Conservation (phyloP, 1,139 yeast genomes). For the Blastobotrys apis region DNA sequence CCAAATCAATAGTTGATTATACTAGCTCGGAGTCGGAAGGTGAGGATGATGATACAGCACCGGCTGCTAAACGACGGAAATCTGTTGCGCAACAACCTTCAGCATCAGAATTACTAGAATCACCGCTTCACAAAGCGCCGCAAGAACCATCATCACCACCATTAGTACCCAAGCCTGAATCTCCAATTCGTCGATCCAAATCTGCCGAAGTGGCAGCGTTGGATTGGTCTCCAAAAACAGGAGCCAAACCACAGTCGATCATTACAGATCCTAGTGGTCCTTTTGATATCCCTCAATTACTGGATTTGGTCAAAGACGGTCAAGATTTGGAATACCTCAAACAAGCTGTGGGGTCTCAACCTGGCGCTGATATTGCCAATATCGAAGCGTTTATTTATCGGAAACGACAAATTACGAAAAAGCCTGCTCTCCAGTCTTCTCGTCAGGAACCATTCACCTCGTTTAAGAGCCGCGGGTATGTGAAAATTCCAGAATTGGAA, state of each 20-base stretch:
- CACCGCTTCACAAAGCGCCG: too few relatives aligned
- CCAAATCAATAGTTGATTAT: too few relatives aligned
- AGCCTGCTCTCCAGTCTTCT: neutral
- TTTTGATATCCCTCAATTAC: slow-evolving; percentile 26
- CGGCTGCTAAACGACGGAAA: too few relatives aligned
- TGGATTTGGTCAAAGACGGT: slow-evolving; percentile 57
- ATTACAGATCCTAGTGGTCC: slow-evolving; percentile 7
- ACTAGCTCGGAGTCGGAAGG: slow-evolving; percentile 10
- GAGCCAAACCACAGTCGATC: slow-evolving; percentile 1
- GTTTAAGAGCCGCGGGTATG: slow-evolving; percentile 65
- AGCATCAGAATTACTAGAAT: too few relatives aligned
- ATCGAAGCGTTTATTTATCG: slow-evolving; percentile 70
- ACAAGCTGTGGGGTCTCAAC: slow-evolving; percentile 40
- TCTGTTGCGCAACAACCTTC: too few relatives aligned
- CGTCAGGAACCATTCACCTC: slow-evolving; percentile 36
- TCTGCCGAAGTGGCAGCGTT: too few relatives aligned
- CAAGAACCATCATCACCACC: too few relatives aligned
- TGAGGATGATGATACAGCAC: neutral
- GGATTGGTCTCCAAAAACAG: slow-evolving; percentile 9
- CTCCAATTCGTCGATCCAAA: too few relatives aligned
- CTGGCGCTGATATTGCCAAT: slow-evolving; percentile 38
- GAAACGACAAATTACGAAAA: slow-evolving; percentile 36
- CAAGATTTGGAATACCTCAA: slow-evolving; percentile 63
- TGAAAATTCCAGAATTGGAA: slow-evolving; percentile 65
- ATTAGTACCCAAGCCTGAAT: too few relatives aligned